These are phyloP conservation scores for Tylopilus sp. DNA, from an alignment of 1,284 basidiomycete species.

Conservation along the genomic window DNA sequence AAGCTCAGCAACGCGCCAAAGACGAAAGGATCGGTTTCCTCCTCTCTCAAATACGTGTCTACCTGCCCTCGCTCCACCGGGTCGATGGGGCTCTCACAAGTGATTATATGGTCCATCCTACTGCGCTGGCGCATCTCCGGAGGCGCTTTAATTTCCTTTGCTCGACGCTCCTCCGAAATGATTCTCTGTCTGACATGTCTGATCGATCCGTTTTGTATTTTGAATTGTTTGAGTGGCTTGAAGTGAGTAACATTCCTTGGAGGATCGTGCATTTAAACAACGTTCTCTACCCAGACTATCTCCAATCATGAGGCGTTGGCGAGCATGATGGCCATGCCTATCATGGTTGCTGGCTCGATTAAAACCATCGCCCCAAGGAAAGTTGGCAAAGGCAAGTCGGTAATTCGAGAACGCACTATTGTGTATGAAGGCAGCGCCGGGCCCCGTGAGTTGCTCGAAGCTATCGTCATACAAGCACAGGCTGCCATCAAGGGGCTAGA, in stretches of 20 bases:
- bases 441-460: conserved; percentile 84
- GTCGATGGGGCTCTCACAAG: conserved; percentile 67
- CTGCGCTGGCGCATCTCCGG: conserved; percentile 81
- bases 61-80: conserved; percentile 74
- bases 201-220: conserved; percentile 82
- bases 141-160: conserved; percentile 83
- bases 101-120: conserved; percentile 85
- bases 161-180: conserved; percentile 79
- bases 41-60: conserved; percentile 65
- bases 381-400: conserved; percentile 39
- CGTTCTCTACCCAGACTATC: conserved; percentile 54
- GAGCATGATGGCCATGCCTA: conserved; percentile 94
- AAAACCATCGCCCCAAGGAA: conserved; percentile 57
- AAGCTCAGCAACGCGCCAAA: conserved; percentile 61
- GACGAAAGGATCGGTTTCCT: conserved; percentile 68
- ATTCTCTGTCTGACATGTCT: conserved; percentile 88
- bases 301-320: conserved; percentile 86
- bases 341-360: conserved; percentile 75
- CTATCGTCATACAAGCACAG: conserved; percentile 81
- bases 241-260: conserved; percentile 46
- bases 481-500: conserved; percentile 82
- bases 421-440: conserved; percentile 84
- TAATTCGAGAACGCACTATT: conserved; percentile 69
- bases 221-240: conserved; percentile 85
- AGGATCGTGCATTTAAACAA: conserved; percentile 4